Percentiles rank a stretch among this genome's conserved stretches.
Conservation (phyloP, 139 green algal genomes). For the Monoraphidium neglectum region DNA sequence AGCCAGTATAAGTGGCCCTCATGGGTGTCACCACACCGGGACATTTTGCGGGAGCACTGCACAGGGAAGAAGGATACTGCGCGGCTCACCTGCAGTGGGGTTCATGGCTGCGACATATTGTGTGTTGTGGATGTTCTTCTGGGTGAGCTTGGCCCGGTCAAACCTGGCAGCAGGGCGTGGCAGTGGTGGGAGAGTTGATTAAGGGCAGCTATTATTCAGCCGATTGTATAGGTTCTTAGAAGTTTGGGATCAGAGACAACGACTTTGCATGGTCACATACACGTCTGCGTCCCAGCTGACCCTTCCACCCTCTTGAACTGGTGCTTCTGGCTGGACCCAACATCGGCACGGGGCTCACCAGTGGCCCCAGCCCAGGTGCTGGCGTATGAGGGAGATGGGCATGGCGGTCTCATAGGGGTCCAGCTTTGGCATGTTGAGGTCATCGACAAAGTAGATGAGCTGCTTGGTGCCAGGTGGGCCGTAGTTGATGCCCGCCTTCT, state of each 20-base stretch:
- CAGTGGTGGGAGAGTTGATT: too few species aligned
- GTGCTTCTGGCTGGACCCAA: too few species aligned
- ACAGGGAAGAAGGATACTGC: too few species aligned
- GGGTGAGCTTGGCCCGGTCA: slow-evolving; percentile 86
- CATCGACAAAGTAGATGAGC: slow-evolving; percentile 92
- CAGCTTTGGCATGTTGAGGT: slow-evolving; percentile 92
- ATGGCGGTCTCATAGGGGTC: slow-evolving; percentile 92
- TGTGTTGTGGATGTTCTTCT: slow-evolving; percentile 92
- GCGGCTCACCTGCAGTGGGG: slow-evolving; percentile 72
- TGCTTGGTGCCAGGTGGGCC: slow-evolving; percentile 82
- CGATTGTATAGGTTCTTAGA: too few species aligned
- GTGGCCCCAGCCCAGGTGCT: slow-evolving; percentile 91
- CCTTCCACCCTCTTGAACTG: too few species aligned
- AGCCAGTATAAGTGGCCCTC: too few species aligned
- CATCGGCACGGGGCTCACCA: slow-evolving; percentile 55
- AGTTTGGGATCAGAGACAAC: too few species aligned
- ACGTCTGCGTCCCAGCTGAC: too few species aligned
- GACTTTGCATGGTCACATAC: too few species aligned
- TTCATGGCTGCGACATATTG: slow-evolving; percentile 92
- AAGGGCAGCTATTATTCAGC: not conserved
- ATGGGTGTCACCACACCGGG: too few species aligned
- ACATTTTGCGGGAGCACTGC: too few species aligned
- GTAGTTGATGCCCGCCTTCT: slow-evolving; percentile 90
- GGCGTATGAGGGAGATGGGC: slow-evolving; percentile 89
- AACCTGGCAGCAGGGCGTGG: slow-evolving; percentile 51